Conservation (phyloP, 2,329 filamentous ascomycete species). For the Xylaria sp. region DNA sequence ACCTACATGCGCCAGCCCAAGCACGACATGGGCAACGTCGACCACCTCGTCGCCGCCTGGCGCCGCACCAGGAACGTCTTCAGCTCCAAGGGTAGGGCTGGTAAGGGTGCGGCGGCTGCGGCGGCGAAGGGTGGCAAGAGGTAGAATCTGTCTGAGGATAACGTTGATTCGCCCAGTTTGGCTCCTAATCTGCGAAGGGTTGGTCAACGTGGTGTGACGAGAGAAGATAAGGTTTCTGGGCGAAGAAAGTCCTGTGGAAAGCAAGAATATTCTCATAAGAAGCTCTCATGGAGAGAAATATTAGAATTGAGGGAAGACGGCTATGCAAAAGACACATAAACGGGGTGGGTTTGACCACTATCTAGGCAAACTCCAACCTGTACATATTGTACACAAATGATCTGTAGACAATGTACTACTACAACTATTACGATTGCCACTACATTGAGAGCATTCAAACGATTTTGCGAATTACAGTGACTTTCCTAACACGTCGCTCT, state of each 20-base stretch:
- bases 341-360: not conserved
- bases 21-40: conserved; percentile 88
- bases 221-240: not conserved
- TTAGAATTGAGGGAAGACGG: not conserved
- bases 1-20: conserved; percentile 90
- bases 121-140: conserved; percentile 24
- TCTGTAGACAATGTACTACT: conserved; percentile 36
- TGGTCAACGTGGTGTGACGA: not conserved
- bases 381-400: conserved; percentile 33
- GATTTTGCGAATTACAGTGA: not conserved
- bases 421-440: conserved; percentile 10
- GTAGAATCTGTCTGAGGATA: not conserved
- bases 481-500: not conserved
- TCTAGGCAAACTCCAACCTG: not conserved
- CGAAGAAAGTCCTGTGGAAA: not conserved
- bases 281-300: not conserved
- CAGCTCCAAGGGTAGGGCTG: conserved; percentile 44
- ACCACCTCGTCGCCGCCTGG: conserved; percentile 77
- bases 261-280: not conserved
- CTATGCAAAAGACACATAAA: not conserved
- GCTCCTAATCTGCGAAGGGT: not conserved
- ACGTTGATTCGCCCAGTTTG: not conserved
- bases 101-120: conserved; percentile 19
- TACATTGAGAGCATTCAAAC: not conserved
- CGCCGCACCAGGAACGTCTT: conserved; percentile 54